These are phyloP conservation scores for Populus hybrid DNA, from an alignment of 441 rosid species.

Conservation along the genomic window DNA sequence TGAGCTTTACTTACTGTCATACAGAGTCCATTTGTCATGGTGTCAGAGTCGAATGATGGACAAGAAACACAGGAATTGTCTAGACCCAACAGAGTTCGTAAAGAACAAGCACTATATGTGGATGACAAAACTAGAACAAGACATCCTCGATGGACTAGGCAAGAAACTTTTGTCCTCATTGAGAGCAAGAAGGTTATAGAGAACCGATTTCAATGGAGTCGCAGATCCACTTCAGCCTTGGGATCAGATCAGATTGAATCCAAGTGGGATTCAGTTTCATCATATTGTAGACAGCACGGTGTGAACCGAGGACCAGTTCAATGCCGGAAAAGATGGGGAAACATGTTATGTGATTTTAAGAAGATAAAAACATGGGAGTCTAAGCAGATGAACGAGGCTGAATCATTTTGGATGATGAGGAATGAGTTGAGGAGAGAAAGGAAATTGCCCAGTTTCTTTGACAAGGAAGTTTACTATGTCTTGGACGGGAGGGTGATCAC, in stretches of 20 bases:
- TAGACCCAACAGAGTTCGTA: conserved; percentile 3
- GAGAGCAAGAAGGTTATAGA: conserved; percentile 72
- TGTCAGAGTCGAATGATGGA: conserved; percentile 12
- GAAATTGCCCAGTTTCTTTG: conserved; percentile 78
- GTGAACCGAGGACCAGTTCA: conserved; percentile 83
- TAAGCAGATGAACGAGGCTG: conserved; percentile 44
- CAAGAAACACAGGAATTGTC: conserved; percentile 2
- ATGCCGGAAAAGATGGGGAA: conserved; percentile 89
- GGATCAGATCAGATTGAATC: conserved; percentile 58
- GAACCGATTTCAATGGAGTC: conserved; percentile 50
- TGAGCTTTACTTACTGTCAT: neutral
- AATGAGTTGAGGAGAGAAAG: conserved; percentile 66
- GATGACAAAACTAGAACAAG: conserved; percentile 54
- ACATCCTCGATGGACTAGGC: conserved; percentile 81
- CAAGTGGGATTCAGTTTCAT: conserved; percentile 80
- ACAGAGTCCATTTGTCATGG: conserved; percentile 3
- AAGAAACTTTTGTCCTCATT: conserved; percentile 69
- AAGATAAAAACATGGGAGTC: conserved; percentile 83
- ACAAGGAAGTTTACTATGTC: conserved; percentile 65
- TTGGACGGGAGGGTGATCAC: conserved; percentile 42
- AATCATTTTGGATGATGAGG: conserved; percentile 81
- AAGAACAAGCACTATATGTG: conserved; percentile 7
- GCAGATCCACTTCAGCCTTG: conserved; percentile 45
- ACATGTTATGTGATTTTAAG: conserved; percentile 72
- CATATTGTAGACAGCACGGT: conserved; percentile 70